phyloP scores from a whole-genome alignment of 1,139 yeast genomes.

The Yamadazyma sp. region DNA sequence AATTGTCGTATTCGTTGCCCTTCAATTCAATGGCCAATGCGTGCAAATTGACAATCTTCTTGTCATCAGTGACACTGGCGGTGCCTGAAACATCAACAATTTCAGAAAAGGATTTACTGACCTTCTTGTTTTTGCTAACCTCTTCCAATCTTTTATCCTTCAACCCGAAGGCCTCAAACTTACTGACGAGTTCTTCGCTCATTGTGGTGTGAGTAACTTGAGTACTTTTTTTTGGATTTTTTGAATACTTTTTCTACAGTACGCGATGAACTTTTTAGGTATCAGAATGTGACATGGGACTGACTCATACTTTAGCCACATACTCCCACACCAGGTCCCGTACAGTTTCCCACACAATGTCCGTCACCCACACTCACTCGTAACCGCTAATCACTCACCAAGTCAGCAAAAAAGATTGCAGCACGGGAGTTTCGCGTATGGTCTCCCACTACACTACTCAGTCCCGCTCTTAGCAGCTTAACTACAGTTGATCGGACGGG shows the following conservation, averaged over 20 bases:
- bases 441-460: slow-evolving; percentile 57
- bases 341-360: too few relatives aligned
- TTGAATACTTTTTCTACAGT: not conserved
- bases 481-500: slow-evolving; percentile 47
- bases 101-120: slow-evolving; percentile 63
- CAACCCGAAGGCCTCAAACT: slow-evolving; percentile 65
- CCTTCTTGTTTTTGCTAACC: slow-evolving; percentile 80
- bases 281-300: too few relatives aligned
- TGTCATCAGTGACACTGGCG: slow-evolving; percentile 33
- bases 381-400: too few relatives aligned
- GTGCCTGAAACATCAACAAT: slow-evolving; percentile 43
- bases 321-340: too few relatives aligned
- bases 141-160: slow-evolving; percentile 72
- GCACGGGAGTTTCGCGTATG: slow-evolving; percentile 55
- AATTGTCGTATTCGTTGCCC: slow-evolving; percentile 39
- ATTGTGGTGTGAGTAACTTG: not conserved
- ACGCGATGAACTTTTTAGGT: slow-evolving; percentile 1
- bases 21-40: slow-evolving; percentile 70
- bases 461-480: slow-evolving; percentile 54
- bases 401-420: slow-evolving; percentile 43
- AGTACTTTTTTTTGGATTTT: slow-evolving; percentile 1
- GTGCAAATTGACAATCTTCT: slow-evolving; percentile 67
- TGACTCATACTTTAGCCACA: too few relatives aligned
- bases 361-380: too few relatives aligned
- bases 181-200: slow-evolving; percentile 34